These are phyloP conservation scores for Quillaja saponaria DNA, from an alignment of 306 rosid species.

Conservation along the genomic window DNA sequence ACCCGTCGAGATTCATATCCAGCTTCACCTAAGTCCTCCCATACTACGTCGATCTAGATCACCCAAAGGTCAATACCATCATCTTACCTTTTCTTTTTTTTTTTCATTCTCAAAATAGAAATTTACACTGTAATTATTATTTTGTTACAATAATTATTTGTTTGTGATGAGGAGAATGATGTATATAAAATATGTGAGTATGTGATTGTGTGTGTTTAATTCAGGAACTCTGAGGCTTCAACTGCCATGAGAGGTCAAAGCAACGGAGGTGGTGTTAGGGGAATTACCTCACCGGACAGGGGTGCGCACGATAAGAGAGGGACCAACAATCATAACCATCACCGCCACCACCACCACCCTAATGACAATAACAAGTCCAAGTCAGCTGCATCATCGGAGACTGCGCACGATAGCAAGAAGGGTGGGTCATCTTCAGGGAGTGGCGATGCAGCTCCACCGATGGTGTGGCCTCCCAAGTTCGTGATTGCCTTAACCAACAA, in stretches of 20 bases:
- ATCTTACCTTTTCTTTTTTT: slow-evolving; percentile 25
- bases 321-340: slow-evolving; percentile 27
- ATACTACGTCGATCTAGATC: slow-evolving; percentile 42
- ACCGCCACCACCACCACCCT: slow-evolving; percentile 34
- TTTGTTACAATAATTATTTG: not conserved
- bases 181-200: slow-evolving; percentile 13
- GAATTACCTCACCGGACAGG: slow-evolving; percentile 81
- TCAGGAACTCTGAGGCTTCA: slow-evolving; percentile 75
- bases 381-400: slow-evolving; percentile 79
- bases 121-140: not conserved
- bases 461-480: slow-evolving; percentile 89
- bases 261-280: slow-evolving; percentile 72
- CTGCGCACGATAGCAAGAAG: slow-evolving; percentile 92
- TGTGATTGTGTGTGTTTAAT: not conserved
- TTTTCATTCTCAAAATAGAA: not conserved
- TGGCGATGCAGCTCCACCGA: slow-evolving; percentile 63
- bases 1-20: slow-evolving; percentile 38
- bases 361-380: slow-evolving; percentile 58
- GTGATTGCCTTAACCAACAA: slow-evolving; percentile 85
- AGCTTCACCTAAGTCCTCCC: slow-evolving; percentile 20
- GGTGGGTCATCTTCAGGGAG: slow-evolving; percentile 90
- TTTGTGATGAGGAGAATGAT: slow-evolving; percentile 26
- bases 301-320: slow-evolving; percentile 89
- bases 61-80: slow-evolving; percentile 65
- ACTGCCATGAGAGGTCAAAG: slow-evolving; percentile 78